Percentiles rank a stretch among this genome's conserved stretches.
phyloP scores from a whole-genome alignment of 1,284 basidiomycete genomes.

The Trametes pubescens region DNA sequence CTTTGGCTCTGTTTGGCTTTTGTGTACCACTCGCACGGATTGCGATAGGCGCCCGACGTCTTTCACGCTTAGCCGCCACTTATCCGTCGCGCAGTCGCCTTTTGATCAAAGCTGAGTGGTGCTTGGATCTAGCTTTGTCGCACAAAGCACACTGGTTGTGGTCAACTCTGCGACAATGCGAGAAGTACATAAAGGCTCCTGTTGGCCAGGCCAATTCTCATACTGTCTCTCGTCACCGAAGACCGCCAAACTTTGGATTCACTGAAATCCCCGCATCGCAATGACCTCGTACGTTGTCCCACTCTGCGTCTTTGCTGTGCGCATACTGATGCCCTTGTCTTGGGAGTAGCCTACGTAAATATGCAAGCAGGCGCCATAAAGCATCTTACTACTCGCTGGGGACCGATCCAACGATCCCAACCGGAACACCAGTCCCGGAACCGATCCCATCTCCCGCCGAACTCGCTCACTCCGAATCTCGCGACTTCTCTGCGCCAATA shows the following conservation, averaged over 20 bases:
- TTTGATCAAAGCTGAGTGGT: not conserved
- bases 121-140: not conserved
- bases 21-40: constrained; percentile 5
- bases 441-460: not conserved
- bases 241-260: not conserved
- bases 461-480: not conserved
- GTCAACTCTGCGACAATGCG: not conserved
- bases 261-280: too few species aligned
- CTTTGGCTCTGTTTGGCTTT: constrained; percentile 8
- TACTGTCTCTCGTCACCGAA: not conserved
- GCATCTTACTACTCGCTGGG: constrained; percentile 1
- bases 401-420: not conserved
- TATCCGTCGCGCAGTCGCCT: not conserved
- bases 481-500: not conserved
- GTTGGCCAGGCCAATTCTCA: not conserved
- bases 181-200: not conserved
- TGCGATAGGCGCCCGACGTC: not conserved
- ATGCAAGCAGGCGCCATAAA: not conserved
- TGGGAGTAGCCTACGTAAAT: not conserved
- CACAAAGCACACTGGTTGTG: not conserved
- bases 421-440: constrained; percentile 1
- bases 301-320: not conserved
- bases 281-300: constrained; percentile 11
- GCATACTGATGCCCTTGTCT: not conserved
- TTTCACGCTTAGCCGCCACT: not conserved